These are phyloP conservation scores for Psilocybe cyanescens DNA, from an alignment of 768 basidiomycete species.

Conservation along the genomic window DNA sequence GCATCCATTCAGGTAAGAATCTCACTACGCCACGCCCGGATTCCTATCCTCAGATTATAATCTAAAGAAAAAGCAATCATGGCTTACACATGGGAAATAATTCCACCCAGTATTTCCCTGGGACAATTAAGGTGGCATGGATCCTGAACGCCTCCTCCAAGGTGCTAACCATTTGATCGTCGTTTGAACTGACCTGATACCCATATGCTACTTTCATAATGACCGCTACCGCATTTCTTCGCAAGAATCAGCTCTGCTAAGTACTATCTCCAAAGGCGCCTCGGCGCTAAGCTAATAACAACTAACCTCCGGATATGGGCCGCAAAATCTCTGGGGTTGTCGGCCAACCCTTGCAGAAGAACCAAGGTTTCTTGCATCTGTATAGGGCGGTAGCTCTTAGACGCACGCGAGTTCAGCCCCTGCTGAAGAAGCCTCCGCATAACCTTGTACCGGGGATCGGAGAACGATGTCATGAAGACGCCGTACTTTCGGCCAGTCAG, in stretches of 20 bases:
- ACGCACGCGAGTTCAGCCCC: conserved; percentile 38
- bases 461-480: conserved; percentile 34
- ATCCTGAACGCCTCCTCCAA: conserved; percentile 35
- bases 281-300: background rate
- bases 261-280: background rate
- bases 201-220: conserved; percentile 45
- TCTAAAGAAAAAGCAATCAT: background rate
- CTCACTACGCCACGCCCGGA: conserved; percentile 29
- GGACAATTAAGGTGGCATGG: conserved; percentile 25
- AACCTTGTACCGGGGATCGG: conserved; percentile 35
- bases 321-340: conserved; percentile 31
- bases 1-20: conserved; percentile 45
- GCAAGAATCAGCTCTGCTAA: background rate
- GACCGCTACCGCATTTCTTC: conserved; percentile 36
- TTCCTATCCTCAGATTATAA: background rate
- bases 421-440: conserved; percentile 41
- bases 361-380: conserved; percentile 32
- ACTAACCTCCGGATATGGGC: conserved; percentile 33
- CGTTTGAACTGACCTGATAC: conserved; percentile 34
- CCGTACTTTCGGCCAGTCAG: conserved; percentile 31
- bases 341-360: conserved; percentile 31
- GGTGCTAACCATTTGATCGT: conserved; percentile 35
- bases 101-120: conserved; percentile 44
- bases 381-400: conserved; percentile 33
- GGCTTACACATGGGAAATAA: conserved; percentile 39